phyloP scores from a whole-genome alignment of 768 basidiomycete genomes.

The Lepiota venenata region DNA sequence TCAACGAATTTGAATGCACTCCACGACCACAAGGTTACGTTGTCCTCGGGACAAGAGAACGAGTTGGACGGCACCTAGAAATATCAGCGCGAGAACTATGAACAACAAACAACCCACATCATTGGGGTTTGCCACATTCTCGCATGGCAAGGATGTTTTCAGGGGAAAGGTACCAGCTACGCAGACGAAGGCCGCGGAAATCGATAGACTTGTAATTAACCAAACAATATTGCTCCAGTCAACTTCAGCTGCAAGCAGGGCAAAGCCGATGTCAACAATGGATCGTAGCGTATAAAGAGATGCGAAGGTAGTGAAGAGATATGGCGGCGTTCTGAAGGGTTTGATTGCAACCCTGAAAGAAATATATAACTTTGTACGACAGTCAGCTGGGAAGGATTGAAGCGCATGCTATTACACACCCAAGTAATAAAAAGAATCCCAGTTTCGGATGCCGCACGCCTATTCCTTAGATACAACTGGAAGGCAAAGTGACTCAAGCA shows the following conservation, averaged over 20 bases:
- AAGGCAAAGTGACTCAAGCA: conserved; percentile 43
- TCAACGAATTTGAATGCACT: conserved; percentile 60
- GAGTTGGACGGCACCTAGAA: conserved; percentile 45
- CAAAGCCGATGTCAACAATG: conserved; percentile 32
- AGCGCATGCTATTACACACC: conserved; percentile 33
- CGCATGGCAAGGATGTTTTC: conserved; percentile 36
- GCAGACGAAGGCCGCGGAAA: conserved; percentile 37
- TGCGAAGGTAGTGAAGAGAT: conserved; percentile 40
- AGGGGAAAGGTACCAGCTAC: conserved; percentile 58
- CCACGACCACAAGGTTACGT: conserved; percentile 64
- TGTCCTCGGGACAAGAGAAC: conserved; percentile 62
- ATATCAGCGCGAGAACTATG: not conserved
- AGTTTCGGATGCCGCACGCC: conserved; percentile 19
- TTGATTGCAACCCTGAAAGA: conserved; percentile 33
- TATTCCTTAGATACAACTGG: conserved; percentile 23
- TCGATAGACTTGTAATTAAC: conserved; percentile 27
- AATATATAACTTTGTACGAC: conserved; percentile 38
- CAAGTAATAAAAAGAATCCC: conserved; percentile 40
- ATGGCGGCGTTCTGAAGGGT: conserved; percentile 51
- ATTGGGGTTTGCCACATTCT: conserved; percentile 44
- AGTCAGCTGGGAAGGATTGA: conserved; percentile 8
- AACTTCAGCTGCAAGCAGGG: conserved; percentile 19
- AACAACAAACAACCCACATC: conserved; percentile 36
- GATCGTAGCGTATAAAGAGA: conserved; percentile 31
- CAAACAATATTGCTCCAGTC: conserved; percentile 14